Percentiles rank a stretch among this genome's conserved stretches.
These are phyloP conservation scores for Camptophora hylomeconis DNA, from an alignment of 2,329 filamentous ascomycete genomes.

Conservation along the genomic window DNA sequence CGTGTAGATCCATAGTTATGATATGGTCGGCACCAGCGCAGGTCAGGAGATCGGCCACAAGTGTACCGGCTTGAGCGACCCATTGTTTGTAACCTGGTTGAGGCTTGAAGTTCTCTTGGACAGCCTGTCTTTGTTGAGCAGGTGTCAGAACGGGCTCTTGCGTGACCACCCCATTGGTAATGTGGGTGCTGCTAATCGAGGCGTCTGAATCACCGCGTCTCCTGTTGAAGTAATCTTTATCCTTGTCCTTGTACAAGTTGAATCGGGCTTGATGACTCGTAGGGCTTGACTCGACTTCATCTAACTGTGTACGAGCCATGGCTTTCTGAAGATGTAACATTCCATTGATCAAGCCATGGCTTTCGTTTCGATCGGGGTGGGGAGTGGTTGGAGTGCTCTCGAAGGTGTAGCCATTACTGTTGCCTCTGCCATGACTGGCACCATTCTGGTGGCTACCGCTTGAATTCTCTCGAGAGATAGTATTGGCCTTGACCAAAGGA, in stretches of 20 bases:
- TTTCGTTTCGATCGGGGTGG: conserved; percentile 56
- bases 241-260: conserved; percentile 24
- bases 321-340: conserved; percentile 59
- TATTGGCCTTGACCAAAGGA: conserved; percentile 58
- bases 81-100: conserved; percentile 96
- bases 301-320: conserved; percentile 54
- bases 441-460: conserved; percentile 30
- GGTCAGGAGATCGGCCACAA: conserved; percentile 86
- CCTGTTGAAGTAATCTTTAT: conserved; percentile 21
- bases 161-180: too few relatives aligned
- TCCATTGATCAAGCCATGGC: conserved; percentile 51
- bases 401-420: conserved; percentile 57
- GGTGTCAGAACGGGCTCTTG: conserved; percentile 27
- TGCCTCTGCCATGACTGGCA: conserved; percentile 20
- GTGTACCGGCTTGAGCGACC: conserved; percentile 92
- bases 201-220: conserved; percentile 12
- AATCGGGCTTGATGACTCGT: conserved; percentile 30
- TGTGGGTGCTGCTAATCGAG: conserved; percentile 5
- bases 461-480: conserved; percentile 21
- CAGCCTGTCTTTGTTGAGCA: conserved; percentile 40
- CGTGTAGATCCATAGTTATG: conserved; percentile 94
- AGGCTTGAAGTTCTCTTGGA: conserved; percentile 56
- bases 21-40: conserved; percentile 93
- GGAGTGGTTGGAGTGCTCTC: conserved; percentile 86
- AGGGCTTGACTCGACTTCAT: conserved; percentile 38